Percentiles rank a stretch among this genome's conserved stretches.
Evolutionary conservation across 2,329 filamentous ascomycete species (phyloP).

Genomic region (Aspergillus puulaauensis): DNA sequence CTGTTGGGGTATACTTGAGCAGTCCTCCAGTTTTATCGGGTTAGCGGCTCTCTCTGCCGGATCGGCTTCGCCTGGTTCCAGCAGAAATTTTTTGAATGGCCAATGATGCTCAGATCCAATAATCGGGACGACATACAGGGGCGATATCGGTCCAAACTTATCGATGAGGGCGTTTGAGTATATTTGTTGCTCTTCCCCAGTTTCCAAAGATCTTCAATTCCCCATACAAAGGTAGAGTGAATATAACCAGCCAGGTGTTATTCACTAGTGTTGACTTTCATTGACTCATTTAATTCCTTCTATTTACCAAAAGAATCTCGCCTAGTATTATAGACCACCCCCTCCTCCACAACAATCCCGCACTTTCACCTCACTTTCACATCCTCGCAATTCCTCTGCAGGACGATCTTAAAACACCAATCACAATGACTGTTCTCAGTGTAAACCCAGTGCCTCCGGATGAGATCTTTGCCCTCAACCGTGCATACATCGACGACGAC

Average conservation of each 20-base stretch:
- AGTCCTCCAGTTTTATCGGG: background rate
- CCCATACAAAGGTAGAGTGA: background rate
- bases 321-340: constrained; percentile 6
- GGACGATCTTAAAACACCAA: background rate
- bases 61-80: constrained; percentile 4
- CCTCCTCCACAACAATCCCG: constrained; percentile 11
- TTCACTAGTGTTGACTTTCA: background rate
- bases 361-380: constrained; percentile 8
- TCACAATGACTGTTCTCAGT: constrained; percentile 30
- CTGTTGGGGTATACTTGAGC: background rate
- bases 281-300: background rate
- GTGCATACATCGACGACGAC: constrained; percentile 75
- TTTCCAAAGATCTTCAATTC: background rate
- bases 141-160: constrained; percentile 31
- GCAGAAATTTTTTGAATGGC: constrained; percentile 9
- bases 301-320: background rate
- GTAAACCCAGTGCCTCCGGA: constrained; percentile 88
- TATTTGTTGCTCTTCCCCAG: constrained; percentile 5
- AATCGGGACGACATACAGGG: constrained; percentile 1
- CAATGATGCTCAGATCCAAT: constrained; percentile 8
- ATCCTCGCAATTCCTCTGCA: constrained; percentile 1
- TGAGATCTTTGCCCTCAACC: constrained; percentile 84
- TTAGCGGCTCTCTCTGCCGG: constrained; percentile 18
- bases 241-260: background rate
- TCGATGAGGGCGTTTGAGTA: constrained; percentile 1